Evolutionary conservation across 1,139 yeast genomes (phyloP).

Genomic region (Candida pseudocylindracea): DNA sequence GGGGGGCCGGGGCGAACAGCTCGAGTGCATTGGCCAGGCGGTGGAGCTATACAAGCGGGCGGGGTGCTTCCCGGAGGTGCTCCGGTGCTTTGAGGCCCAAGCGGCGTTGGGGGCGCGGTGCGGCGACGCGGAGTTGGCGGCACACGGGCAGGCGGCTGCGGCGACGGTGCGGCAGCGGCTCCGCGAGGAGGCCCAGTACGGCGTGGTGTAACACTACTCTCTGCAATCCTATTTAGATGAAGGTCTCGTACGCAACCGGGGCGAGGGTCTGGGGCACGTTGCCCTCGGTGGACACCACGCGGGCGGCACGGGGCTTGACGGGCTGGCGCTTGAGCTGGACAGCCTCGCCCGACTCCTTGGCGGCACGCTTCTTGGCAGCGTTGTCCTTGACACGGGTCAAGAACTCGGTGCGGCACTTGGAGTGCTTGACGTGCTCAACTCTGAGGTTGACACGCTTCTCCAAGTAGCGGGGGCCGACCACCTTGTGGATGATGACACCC

Average conservation of each 20-base stretch:
- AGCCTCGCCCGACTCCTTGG: slow-evolving; percentile 84
- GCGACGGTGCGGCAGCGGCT: too few relatives aligned
- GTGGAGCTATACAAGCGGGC: too few relatives aligned
- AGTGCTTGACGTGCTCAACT: slow-evolving; percentile 98
- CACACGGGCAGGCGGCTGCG: too few relatives aligned
- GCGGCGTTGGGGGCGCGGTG: too few relatives aligned
- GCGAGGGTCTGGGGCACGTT: slow-evolving; percentile 93
- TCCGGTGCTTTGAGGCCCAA: too few relatives aligned
- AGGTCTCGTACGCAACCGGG: slow-evolving; percentile 98
- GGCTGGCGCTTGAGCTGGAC: slow-evolving; percentile 96
- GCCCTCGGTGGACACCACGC: slow-evolving; percentile 55
- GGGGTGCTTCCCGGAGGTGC: too few relatives aligned
- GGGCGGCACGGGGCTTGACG: slow-evolving; percentile 88
- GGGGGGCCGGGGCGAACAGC: too few relatives aligned
- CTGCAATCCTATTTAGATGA: slow-evolving; percentile 34
- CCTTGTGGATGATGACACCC: slow-evolving; percentile 95
- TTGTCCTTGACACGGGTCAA: slow-evolving; percentile 94
- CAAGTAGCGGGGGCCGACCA: slow-evolving; percentile 96
- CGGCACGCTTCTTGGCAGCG: slow-evolving; percentile 86
- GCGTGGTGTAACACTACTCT: too few relatives aligned
- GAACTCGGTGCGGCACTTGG: slow-evolving; percentile 98
- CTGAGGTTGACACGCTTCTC: slow-evolving; percentile 98
- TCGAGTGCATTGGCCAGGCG: too few relatives aligned
- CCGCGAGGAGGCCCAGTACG: too few relatives aligned
- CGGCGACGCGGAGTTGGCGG: too few relatives aligned